phyloP scores from a whole-genome alignment of 2,329 filamentous ascomycete genomes.

The Fragosphaeria purpurea region DNA sequence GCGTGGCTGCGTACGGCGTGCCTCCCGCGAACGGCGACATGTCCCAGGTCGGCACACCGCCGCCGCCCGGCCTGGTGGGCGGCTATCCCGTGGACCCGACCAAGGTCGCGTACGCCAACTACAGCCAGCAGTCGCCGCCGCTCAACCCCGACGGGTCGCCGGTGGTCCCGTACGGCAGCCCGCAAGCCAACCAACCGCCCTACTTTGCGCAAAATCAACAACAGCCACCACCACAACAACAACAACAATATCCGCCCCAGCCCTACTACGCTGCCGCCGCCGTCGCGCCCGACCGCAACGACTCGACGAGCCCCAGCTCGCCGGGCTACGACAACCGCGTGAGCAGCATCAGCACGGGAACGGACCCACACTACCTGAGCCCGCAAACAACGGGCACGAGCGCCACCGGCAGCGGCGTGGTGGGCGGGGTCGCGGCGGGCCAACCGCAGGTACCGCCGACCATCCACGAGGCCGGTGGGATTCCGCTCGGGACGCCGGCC shows the following conservation, averaged over 20 bases:
- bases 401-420: background rate
- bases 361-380: conserved; percentile 5
- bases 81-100: conserved; percentile 1
- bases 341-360: conserved; percentile 7
- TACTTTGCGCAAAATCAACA: conserved; percentile 2
- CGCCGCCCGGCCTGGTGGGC: background rate
- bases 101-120: conserved; percentile 2
- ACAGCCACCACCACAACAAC: conserved; percentile 2
- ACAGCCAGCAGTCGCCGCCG: background rate
- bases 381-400: conserved; percentile 9
- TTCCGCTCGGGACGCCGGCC: conserved; percentile 1
- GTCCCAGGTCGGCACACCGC: conserved; percentile 4
- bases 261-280: conserved; percentile 4
- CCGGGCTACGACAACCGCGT: conserved; percentile 7
- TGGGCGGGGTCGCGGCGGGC: background rate
- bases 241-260: background rate
- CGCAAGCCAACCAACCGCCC: background rate
- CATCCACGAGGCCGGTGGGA: conserved; percentile 13
- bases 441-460: conserved; percentile 10
- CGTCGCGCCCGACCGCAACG: conserved; percentile 6
- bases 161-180: conserved; percentile 1
- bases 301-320: conserved; percentile 5
- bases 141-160: background rate
- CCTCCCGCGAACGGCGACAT: background rate
- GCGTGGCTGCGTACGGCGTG: background rate